These are phyloP conservation scores for Aspergillus chevalieri DNA, from an alignment of 2,329 filamentous ascomycete species.

Conservation along the genomic window DNA sequence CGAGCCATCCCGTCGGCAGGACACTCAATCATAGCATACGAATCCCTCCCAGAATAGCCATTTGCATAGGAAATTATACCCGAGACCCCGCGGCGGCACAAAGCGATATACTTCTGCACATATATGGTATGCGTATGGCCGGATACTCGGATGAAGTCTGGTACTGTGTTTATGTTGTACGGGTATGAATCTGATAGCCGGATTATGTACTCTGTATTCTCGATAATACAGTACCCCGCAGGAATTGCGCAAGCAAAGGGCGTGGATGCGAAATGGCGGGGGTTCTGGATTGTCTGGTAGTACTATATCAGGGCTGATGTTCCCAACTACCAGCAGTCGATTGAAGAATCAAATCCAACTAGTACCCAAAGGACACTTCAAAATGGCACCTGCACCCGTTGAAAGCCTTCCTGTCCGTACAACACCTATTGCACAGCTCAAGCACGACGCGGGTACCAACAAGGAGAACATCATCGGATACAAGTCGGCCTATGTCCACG, in stretches of 20 bases:
- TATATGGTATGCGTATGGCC: not conserved
- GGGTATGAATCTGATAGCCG: not conserved
- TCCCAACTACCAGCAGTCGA: not conserved
- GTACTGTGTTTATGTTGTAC: not conserved
- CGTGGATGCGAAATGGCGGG: not conserved
- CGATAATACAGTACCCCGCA: conserved; percentile 14
- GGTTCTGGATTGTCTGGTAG: not conserved
- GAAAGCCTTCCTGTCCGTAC: conserved; percentile 23
- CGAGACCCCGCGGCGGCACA: not conserved
- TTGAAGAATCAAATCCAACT: no score
- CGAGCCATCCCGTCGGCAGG: not conserved
- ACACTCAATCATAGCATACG: no score
- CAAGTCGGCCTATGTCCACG: conserved; percentile 34
- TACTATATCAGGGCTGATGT: conserved; percentile 6
- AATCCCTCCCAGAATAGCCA: no score
- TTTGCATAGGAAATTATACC: no score
- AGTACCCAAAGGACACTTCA: not conserved
- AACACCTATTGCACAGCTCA: conserved; percentile 17
- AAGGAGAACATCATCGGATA: conserved; percentile 34
- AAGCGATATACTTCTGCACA: not conserved
- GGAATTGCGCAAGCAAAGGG: conserved; percentile 15
- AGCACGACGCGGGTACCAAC: conserved; percentile 27
- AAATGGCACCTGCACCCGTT: conserved; percentile 32
- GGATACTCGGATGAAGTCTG: not conserved
- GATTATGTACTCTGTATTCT: not conserved